phyloP scores from a whole-genome alignment of 2,329 filamentous ascomycete genomes.

The Ophiostoma sp. region DNA sequence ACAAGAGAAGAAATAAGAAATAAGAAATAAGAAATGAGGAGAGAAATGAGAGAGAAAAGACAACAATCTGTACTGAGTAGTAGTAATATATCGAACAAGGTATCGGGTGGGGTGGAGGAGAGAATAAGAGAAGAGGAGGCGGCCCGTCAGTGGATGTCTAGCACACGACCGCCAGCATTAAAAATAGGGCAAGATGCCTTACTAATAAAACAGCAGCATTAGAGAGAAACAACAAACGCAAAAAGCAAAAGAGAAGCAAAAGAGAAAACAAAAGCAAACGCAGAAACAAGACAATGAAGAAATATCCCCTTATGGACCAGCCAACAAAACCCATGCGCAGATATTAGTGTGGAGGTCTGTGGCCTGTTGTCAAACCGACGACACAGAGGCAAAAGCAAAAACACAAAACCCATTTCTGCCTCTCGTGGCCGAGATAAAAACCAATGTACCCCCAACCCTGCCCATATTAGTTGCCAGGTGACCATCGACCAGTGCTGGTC shows the following conservation, averaged over 20 bases:
- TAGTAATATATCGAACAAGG: conserved; percentile 15
- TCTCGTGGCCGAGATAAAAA: conserved; percentile 31
- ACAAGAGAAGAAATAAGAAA: background rate
- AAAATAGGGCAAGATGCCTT: conserved; percentile 39
- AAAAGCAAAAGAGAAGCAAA: conserved; percentile 33
- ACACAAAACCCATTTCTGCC: conserved; percentile 16
- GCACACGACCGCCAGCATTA: conserved; percentile 34
- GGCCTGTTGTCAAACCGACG: conserved; percentile 20
- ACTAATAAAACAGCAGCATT: conserved; percentile 44
- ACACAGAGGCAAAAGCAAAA: conserved; percentile 7
- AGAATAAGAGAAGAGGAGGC: conserved; percentile 28
- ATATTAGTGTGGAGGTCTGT: conserved; percentile 40
- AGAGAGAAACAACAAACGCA: conserved; percentile 26
- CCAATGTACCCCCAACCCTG: conserved; percentile 34
- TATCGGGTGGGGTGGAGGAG: conserved; percentile 1
- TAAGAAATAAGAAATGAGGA: conserved; percentile 23
- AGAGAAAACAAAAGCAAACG: conserved; percentile 19
- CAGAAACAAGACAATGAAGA: conserved; percentile 31
- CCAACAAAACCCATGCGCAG: conserved; percentile 43
- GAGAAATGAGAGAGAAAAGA: conserved; percentile 22
- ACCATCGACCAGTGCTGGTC: conserved; percentile 35
- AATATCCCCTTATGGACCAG: conserved; percentile 46
- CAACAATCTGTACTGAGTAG: conserved; percentile 14
- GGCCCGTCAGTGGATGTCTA: conserved; percentile 27
- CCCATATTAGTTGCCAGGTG: conserved; percentile 43